A percentile compares a stretch with the other conserved stretches of the same genome.
Conservation (phyloP, 2,329 filamentous ascomycete genomes). For the Magnaporthiopsis incrustans region DNA sequence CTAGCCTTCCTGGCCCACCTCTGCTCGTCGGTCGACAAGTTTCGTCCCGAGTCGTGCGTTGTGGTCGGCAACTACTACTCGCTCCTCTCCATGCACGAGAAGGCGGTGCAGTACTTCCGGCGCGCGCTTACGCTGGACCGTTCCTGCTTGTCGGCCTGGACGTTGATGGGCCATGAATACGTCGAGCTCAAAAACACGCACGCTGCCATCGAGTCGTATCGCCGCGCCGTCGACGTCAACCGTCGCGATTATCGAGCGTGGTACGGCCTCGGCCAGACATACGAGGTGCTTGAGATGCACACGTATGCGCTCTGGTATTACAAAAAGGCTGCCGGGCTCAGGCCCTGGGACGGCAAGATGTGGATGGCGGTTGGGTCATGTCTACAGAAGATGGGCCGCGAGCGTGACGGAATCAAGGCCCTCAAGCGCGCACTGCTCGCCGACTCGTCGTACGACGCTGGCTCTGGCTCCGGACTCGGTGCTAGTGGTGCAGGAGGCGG, state of each 20-base stretch:
- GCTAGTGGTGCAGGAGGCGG: constrained; percentile 22
- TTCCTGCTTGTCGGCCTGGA: constrained; percentile 91
- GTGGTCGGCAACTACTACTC: constrained; percentile 98
- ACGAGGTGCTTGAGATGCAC: constrained; percentile 96
- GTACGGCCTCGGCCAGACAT: constrained; percentile 95
- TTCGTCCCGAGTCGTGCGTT: constrained; percentile 92
- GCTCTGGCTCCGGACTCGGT: constrained; percentile 12
- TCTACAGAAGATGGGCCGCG: constrained; percentile 78
- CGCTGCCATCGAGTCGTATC: constrained; percentile 93
- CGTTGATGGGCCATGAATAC: constrained; percentile 97
- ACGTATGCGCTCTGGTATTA: constrained; percentile 97
- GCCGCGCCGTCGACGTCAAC: constrained; percentile 91
- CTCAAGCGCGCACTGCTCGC: constrained; percentile 87
- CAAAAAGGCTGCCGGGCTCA: constrained; percentile 83
- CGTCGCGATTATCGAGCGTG: constrained; percentile 94
- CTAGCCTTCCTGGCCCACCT: constrained; percentile 88
- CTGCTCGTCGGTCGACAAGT: constrained; percentile 87
- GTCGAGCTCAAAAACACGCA: constrained; percentile 98
- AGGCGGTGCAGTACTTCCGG: constrained; percentile 96
- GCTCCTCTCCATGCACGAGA: constrained; percentile 88
- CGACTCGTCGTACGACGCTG: constrained; percentile 70
- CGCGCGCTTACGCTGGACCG: constrained; percentile 85
- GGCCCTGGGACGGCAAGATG: constrained; percentile 98
- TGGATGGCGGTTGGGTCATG: constrained; percentile 95
- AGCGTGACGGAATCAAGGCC: constrained; percentile 88